phyloP scores from a whole-genome alignment of 2,329 filamentous ascomycete species.

The Alternaria rosae region DNA sequence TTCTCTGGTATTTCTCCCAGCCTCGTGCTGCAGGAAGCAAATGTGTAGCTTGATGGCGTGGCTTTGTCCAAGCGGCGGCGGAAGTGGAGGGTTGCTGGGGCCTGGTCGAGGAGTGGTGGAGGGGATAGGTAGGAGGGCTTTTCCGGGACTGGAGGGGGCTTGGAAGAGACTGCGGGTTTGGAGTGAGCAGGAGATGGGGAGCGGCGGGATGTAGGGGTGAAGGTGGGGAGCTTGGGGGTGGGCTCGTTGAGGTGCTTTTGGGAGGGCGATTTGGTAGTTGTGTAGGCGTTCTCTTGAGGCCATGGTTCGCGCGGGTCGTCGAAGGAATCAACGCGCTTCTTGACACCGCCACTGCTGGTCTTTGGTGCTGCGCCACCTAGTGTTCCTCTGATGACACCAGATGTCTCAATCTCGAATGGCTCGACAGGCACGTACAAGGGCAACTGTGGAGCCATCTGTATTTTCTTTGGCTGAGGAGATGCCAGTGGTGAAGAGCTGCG shows the following conservation, averaged over 20 bases:
- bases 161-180: slow-evolving; percentile 7
- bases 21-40: slow-evolving; percentile 56
- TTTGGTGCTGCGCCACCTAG: slow-evolving; percentile 17
- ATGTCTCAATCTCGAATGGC: slow-evolving; percentile 25
- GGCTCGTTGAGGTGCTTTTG: slow-evolving; percentile 23
- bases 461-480: slow-evolving; percentile 29
- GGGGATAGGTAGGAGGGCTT: slow-evolving; percentile 15
- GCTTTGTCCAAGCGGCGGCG: slow-evolving; percentile 44
- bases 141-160: slow-evolving; percentile 7
- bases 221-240: slow-evolving; percentile 22
- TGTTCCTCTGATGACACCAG: slow-evolving; percentile 17
- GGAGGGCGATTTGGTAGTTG: slow-evolving; percentile 11
- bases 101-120: slow-evolving; percentile 9
- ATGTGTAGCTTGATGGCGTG: slow-evolving; percentile 53
- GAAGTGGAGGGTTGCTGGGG: slow-evolving; percentile 11
- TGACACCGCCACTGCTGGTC: slow-evolving; percentile 12
- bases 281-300: slow-evolving; percentile 25
- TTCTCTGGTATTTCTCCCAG: slow-evolving; percentile 58
- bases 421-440: slow-evolving; percentile 33
- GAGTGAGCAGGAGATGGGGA: slow-evolving; percentile 8
- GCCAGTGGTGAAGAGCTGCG: slow-evolving; percentile 30
- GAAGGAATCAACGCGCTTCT: slow-evolving; percentile 31
- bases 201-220: slow-evolving; percentile 20
- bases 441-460: slow-evolving; percentile 8
- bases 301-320: slow-evolving; percentile 33